These are phyloP conservation scores for Aspergillus pseudoviridinutans DNA, from an alignment of 2,329 filamentous ascomycete genomes.

Conservation along the genomic window DNA sequence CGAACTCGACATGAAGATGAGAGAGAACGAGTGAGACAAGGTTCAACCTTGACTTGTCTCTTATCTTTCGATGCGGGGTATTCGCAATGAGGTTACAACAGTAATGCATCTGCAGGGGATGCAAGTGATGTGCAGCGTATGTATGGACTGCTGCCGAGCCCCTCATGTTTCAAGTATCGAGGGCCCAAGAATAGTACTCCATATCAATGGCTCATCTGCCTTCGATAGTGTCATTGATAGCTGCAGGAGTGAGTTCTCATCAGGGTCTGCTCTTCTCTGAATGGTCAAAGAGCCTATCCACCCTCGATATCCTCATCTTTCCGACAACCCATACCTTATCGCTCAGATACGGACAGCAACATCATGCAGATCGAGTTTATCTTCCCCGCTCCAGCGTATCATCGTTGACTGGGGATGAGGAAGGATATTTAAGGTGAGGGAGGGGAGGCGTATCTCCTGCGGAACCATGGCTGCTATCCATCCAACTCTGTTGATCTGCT, in stretches of 20 bases:
- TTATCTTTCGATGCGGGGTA: not conserved
- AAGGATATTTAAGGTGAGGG: not conserved
- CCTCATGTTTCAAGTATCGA: not conserved
- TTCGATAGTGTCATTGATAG: not conserved
- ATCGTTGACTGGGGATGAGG: not conserved
- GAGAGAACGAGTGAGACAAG: slow-evolving; percentile 8
- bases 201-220: not conserved
- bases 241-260: not conserved
- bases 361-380: not conserved
- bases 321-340: not conserved
- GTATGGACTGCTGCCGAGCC: not conserved
- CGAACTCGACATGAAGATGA: slow-evolving; percentile 4
- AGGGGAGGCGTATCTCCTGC: not conserved
- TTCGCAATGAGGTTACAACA: not conserved
- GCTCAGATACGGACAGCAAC: not conserved
- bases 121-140: not conserved
- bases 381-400: not conserved
- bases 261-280: not conserved
- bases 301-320: not conserved
- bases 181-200: not conserved
- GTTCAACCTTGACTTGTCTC: not conserved
- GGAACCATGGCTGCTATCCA: not conserved
- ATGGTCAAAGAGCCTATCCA: not conserved
- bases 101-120: not conserved
- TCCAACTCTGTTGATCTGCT: not conserved